Evolutionary conservation across 768 basidiomycete species (phyloP), one percentile per base, ranked within the genome.

Genomic region (Tylopilus rubrobrunneus): DNA sequence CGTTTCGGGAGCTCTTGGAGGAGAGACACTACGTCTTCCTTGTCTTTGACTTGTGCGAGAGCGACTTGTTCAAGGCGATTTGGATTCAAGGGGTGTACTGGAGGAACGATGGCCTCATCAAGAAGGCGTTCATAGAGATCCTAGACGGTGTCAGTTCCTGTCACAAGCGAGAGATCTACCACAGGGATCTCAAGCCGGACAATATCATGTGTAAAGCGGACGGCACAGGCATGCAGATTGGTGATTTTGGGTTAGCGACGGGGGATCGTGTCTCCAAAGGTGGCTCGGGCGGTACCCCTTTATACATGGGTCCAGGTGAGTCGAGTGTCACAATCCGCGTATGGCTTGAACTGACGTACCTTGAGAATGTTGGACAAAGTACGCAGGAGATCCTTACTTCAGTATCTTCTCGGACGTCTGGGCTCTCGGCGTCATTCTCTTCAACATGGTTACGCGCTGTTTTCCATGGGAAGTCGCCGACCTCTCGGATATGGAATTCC

Each of bases 351-450:
- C 43, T 60, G 43, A 56, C 49, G 9, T 12, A 23, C 12, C 3
- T 25, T 31, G 7, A 87, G 86, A 87, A 67, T 85, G 82, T 56
- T 76, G 84, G 31, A 7, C n/a, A 53, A 75, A 72, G 44, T 74
- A 77, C 28, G 59, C 73, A 49, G 63, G 74, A 56, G 57, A 53
- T 7, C 11, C 28, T 2, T 55, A 52, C 14, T 51, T 40, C 17
- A 50, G 49, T 1, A 31, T 23, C 50, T 49, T 66, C 29, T 74
- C 55, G 4, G 86, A 88, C 60, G 75, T 86, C 54, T 88, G 87
- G 87, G 77, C 86, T 5, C 69, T 88, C 12, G 86, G 85, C n/a
- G 76, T 95, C 52, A 88, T 95, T 56, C 79, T 94, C 48, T 39
- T n/a, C 37, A 92, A 89, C 69, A 82, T 95, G 74, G 82, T 87